Percentiles rank a stretch among this genome's conserved stretches.
Conservation (phyloP, 2,329 filamentous ascomycete species). For the Ascochyta fabae region DNA sequence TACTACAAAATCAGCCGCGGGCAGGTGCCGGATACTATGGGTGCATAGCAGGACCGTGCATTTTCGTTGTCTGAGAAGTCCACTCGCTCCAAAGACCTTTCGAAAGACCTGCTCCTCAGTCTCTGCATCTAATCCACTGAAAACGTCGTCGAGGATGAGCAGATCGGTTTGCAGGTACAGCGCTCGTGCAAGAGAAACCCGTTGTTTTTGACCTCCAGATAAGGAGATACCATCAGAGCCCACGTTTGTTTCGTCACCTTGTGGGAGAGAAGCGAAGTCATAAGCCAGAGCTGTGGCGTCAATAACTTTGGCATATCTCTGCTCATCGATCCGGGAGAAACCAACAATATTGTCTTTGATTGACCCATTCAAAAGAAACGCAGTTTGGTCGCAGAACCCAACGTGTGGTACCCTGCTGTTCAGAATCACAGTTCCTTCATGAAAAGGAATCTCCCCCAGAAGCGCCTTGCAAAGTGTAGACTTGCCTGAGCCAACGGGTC, state of each 20-base stretch:
- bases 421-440: conserved; percentile 27
- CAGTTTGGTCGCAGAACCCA: conserved; percentile 53
- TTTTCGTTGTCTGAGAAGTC: conserved; percentile 47
- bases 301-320: conserved; percentile 24
- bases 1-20: conserved; percentile 20
- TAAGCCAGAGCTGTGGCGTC: conserved; percentile 3
- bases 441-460: conserved; percentile 43
- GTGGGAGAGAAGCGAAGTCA: conserved; percentile 14
- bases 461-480: conserved; percentile 44
- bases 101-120: conserved; percentile 56
- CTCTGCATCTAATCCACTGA: conserved; percentile 56
- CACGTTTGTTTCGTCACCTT: conserved; percentile 49
- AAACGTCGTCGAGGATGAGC: conserved; percentile 57
- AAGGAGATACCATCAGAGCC: conserved; percentile 56
- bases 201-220: conserved; percentile 58
- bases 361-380: conserved; percentile 24
- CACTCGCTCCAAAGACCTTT: conserved; percentile 50
- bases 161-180: conserved; percentile 54
- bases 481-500: conserved; percentile 43
- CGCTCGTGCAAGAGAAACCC: conserved; percentile 57
- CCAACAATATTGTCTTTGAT: conserved; percentile 23
- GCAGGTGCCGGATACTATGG: conserved; percentile 16
- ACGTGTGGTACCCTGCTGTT: conserved; percentile 8
- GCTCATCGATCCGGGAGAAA: conserved; percentile 8
- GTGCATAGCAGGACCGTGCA: conserved; percentile 27